Evolutionary conservation across 139 green algal species (phyloP), one percentile per base, ranked within the genome.

Genomic region (Spirogloea muscicola): DNA sequence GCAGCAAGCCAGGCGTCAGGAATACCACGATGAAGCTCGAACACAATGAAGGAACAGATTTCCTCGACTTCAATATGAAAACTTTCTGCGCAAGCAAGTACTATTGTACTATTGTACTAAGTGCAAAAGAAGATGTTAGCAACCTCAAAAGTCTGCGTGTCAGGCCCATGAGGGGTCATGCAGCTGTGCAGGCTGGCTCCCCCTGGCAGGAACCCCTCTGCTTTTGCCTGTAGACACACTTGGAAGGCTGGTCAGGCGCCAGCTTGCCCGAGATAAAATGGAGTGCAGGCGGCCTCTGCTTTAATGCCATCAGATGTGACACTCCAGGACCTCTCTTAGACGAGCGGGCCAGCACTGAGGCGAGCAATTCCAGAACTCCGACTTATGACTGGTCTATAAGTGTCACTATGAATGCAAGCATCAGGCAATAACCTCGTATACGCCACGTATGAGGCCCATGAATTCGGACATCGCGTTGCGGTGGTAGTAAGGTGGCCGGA

Each of bases 381-480:
- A n/a, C n/a, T n/a, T n/a, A n/a, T n/a, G n/a, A n/a, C n/a, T n/a
- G n/a, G n/a, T n/a, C n/a, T n/a, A n/a, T n/a, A n/a, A n/a, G n/a
- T n/a, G n/a, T n/a, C n/a, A n/a, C n/a, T n/a, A n/a, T n/a, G n/a
- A n/a, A n/a, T n/a, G n/a, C n/a, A n/a, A n/a, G n/a, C n/a, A n/a
- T n/a, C n/a, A n/a, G n/a, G n/a, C n/a, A n/a, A n/a, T n/a, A 36
- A 80, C 76, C 52, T 83, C 58, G 33, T 79, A 70, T 27, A 41
- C 40, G 58, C 71, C 58, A 10, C 40, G 77, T 49, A 97, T 92
- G 29, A 96, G 86, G 27, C 92, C 92, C 92, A 97, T 97, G 86
- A 95, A 97, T 87, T 97, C 91, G 61, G 78, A 93, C 89, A 93
- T 92, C 18, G 68, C 68, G 82, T 96, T 97, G 27, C 90, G 84